Evolutionary conservation across 768 basidiomycete genomes (phyloP), one percentile per base, ranked within the genome.

Genomic region (Auriscalpium microsporum): DNA sequence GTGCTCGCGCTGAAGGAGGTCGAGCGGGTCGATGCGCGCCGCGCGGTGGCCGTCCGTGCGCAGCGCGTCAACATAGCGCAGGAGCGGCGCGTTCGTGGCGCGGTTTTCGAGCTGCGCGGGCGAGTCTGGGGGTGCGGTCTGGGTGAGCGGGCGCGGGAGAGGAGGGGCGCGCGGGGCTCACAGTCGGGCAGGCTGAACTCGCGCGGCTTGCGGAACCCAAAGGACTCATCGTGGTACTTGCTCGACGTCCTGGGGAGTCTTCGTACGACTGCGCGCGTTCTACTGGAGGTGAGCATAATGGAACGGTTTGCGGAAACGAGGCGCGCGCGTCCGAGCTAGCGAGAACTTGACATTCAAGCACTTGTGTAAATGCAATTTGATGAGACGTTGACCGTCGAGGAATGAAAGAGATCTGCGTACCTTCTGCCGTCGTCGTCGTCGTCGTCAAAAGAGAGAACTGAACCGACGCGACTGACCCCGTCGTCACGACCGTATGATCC

Each of bases 21-120:
- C 91, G 37, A 95, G 72, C 0, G 94, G 93, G 65, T 96, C 93
- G 44, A 95, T 87, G 45, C 79, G 76, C 0, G 91, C 90, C 3
- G 90, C 90, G 34, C 90, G 81, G 64, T 93, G 91, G 0, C 87
- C 88, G 60, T 92, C 88, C 0, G 77, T 84, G n/a, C 92, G 80
- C 62, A 95, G 78, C 2, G 87, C 86, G 66, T 95, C 94, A 10
- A 93, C 89, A 65, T 93, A 94, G 36, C 94, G 86, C 45, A 94
- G 72, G 16, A 96, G 73, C 3, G 89, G 74, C 0, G 91, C 90
- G 62, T 94, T 93, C 3, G 67, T 65, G 13, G 75, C 75, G 9
- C 93, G 79, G 68, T 89, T 89, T 51, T 74, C 65, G 13, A 92
- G 74, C 62, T 90, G 87, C 0, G 73, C 36, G 9, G 52, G 9